phyloP scores from a whole-genome alignment of 2,329 filamentous ascomycete genomes.

The Paecilomyces formosus region DNA sequence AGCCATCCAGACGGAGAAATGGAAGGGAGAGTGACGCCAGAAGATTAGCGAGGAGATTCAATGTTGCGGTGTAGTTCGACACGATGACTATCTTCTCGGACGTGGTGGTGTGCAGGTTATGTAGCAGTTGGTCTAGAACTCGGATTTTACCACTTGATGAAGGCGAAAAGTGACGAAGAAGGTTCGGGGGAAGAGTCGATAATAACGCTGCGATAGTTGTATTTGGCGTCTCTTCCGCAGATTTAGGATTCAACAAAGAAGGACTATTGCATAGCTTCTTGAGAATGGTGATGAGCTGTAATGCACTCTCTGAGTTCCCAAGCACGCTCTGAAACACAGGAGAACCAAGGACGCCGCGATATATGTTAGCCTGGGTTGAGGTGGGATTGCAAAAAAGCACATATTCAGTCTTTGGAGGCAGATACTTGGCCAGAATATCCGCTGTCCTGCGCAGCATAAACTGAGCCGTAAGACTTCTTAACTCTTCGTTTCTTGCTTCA shows the following conservation, averaged over 20 bases:
- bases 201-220: conserved; percentile 43
- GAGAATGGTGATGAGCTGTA: conserved; percentile 63
- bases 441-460: conserved; percentile 62
- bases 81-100: conserved; percentile 66
- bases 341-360: conserved; percentile 58
- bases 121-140: conserved; percentile 58
- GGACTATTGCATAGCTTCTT: conserved; percentile 72
- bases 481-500: conserved; percentile 53
- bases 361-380: conserved; percentile 51
- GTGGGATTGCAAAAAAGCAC: conserved; percentile 61
- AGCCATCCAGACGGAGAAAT: conserved; percentile 63
- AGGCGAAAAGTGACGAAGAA: conserved; percentile 47
- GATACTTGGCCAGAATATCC: conserved; percentile 58
- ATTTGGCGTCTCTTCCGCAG: conserved; percentile 39
- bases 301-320: conserved; percentile 53
- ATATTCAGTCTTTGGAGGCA: conserved; percentile 61
- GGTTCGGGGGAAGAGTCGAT: conserved; percentile 47
- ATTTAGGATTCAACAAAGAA: conserved; percentile 49
- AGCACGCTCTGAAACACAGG: conserved; percentile 56
- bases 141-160: conserved; percentile 59
- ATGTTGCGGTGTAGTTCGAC: conserved; percentile 68
- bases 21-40: conserved; percentile 53
- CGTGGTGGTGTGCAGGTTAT: conserved; percentile 53
- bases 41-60: conserved; percentile 58
- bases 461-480: conserved; percentile 52